phyloP scores from a whole-genome alignment of 305 asterid species.

The Ilex paraguariensis region DNA sequence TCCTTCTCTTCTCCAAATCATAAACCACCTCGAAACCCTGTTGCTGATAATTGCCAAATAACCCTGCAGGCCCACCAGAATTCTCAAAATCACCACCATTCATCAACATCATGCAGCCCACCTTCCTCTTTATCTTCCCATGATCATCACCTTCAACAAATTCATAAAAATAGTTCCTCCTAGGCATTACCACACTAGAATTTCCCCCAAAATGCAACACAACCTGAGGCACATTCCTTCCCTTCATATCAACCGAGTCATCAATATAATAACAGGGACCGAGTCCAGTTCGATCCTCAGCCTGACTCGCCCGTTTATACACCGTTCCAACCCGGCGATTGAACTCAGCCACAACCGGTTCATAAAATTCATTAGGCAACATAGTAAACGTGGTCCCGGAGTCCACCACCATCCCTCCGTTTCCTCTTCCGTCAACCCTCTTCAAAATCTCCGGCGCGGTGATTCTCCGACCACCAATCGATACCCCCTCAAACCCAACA shows the following conservation, averaged over 20 bases:
- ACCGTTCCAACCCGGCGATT: constrained; percentile 31
- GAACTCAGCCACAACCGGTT: constrained; percentile 43
- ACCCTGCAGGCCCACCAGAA: constrained; percentile 83
- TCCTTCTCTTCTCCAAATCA: constrained; percentile 63
- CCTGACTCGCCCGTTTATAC: constrained; percentile 39
- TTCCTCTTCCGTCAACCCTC: constrained; percentile 56
- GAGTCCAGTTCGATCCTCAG: constrained; percentile 69
- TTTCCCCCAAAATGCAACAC: constrained; percentile 64
- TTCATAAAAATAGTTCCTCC: constrained; percentile 69
- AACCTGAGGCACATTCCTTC: constrained; percentile 40
- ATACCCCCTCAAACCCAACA: constrained; percentile 58
- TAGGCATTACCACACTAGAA: constrained; percentile 77
- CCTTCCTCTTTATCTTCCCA: constrained; percentile 31
- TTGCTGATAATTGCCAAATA: constrained; percentile 88
- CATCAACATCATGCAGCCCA: constrained; percentile 84
- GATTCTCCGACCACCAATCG: constrained; percentile 46
- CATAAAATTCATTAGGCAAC: constrained; percentile 57
- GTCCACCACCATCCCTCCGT: constrained; percentile 97
- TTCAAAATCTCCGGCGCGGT: constrained; percentile 47
- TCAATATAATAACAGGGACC: constrained; percentile 64
- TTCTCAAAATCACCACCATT: constrained; percentile 77
- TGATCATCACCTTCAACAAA: constrained; percentile 43
- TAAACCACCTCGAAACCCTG: constrained; percentile 97
- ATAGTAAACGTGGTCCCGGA: constrained; percentile 91
- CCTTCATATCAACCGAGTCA: constrained; percentile 6